Evolutionary conservation across 2,329 filamentous ascomycete genomes (phyloP), one percentile per base, ranked within the genome.

Genomic region (Aspergillus niger): DNA sequence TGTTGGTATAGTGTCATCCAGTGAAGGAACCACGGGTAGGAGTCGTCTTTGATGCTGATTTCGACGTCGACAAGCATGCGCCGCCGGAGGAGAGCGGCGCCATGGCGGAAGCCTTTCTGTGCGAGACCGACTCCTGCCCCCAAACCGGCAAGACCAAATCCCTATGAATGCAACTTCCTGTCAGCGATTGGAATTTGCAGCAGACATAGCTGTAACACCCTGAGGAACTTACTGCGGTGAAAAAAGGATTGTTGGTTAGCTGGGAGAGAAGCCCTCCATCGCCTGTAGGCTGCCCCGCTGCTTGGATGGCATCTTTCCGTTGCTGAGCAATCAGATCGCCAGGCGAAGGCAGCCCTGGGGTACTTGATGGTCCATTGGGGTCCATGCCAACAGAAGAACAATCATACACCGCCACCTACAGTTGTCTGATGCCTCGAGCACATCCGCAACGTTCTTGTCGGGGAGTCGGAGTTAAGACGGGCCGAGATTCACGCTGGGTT

Each of bases 51-150:
- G 73, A 92, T 91, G 76, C 91, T 94, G 76, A 99, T 97, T 77
- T 99, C 95, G 70, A 99, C 88, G 70, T 97, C 92, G 69, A 98
- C 91, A 30, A 99, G 87, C 79, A 99, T 87, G 52, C 94, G 91
- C 56, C 90, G 88, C 53, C 91, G 90, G 60, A 97, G 79, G 59
- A 96, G 83, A 47, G 85, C 85, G n/a, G 89, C 88, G 57, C 87
- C 87, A 69, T 87, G 82, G 62, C 93, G 85, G 61, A 90, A 76
- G 36, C 91, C 91, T 72, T 89, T 89, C 64, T 95, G 92, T 30
- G 89, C 91, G 68, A 96, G 86, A 11, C 92, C 89, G 32, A 92
- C 85, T 43, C 86, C 89, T 36, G 92, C 91, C 64, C 92, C 95
- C 55, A 99, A 83, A 30, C 90, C 91, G 62, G 93, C 95, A 56